These are phyloP conservation scores for Septoria petroselini DNA, from an alignment of 2,329 filamentous ascomycete genomes.

Conservation along the genomic window DNA sequence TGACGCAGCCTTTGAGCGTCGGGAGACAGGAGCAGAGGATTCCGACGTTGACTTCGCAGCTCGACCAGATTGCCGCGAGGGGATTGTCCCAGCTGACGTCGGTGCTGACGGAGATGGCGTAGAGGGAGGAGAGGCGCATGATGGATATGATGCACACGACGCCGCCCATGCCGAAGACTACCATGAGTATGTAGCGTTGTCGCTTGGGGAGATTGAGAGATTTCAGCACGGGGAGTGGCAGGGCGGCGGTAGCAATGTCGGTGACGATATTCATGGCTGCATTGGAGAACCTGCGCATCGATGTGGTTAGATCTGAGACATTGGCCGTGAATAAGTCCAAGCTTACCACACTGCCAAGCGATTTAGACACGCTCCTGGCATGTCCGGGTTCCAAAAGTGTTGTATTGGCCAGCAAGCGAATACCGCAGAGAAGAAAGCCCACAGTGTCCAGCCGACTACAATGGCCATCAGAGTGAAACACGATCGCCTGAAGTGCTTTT, in stretches of 20 bases:
- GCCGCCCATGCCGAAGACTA: constrained; percentile 37
- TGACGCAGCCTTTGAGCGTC: constrained; percentile 31
- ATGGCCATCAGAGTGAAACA: constrained; percentile 32
- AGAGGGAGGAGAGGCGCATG: constrained; percentile 31
- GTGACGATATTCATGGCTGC: constrained; percentile 37
- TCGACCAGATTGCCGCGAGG: constrained; percentile 30
- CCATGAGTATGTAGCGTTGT: constrained; percentile 35
- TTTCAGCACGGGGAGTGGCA: constrained; percentile 37
- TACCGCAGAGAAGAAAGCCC: constrained; percentile 33
- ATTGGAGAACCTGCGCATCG: constrained; percentile 29
- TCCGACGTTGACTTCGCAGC: constrained; percentile 33
- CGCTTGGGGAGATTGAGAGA: constrained; percentile 32
- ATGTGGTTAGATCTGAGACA: not conserved
- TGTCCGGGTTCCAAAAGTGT: constrained; percentile 33
- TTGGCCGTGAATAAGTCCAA: not conserved
- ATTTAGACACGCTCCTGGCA: constrained; percentile 28
- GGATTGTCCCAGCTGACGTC: constrained; percentile 34
- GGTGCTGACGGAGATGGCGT: constrained; percentile 26
- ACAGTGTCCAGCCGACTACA: constrained; percentile 32
- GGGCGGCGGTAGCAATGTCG: constrained; percentile 34
- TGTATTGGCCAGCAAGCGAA: constrained; percentile 35
- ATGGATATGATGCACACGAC: constrained; percentile 33
- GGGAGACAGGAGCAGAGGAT: constrained; percentile 34
- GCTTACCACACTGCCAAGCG: constrained; percentile 33
- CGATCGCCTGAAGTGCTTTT: constrained; percentile 28